Evolutionary conservation across 2,329 filamentous ascomycete genomes (phyloP).

Genomic region (Kalmusia sp.): DNA sequence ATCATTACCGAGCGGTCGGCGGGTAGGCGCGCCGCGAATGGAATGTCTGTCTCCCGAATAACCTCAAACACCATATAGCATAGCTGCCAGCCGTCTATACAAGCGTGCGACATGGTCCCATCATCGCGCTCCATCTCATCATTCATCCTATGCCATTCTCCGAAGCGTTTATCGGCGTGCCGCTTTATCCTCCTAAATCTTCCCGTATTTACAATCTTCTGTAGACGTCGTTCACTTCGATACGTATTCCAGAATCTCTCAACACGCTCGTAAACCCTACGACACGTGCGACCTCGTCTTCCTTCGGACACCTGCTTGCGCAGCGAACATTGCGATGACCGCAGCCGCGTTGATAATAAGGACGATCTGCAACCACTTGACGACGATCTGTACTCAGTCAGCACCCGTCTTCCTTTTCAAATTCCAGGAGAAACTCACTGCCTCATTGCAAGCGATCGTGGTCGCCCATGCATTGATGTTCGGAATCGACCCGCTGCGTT

Average conservation of each 20-base stretch:
- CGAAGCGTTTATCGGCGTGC: too few relatives aligned
- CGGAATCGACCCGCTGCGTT: slow-evolving; percentile 14
- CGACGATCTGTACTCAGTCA: slow-evolving; percentile 20
- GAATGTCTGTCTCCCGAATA: not conserved
- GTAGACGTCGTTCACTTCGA: too few relatives aligned
- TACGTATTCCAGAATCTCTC: too few relatives aligned
- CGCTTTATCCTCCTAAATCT: not conserved
- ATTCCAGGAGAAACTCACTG: slow-evolving; percentile 23
- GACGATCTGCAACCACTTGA: slow-evolving; percentile 39
- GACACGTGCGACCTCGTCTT: slow-evolving; percentile 17
- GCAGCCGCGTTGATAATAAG: slow-evolving; percentile 26
- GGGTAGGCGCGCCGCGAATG: not conserved
- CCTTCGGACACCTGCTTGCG: slow-evolving; percentile 30
- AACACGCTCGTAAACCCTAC: not conserved
- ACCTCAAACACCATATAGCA: not conserved
- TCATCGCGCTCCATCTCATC: not conserved
- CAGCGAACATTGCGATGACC: slow-evolving; percentile 28
- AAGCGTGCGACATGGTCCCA: not conserved
- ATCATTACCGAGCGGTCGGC: not conserved
- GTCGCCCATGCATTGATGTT: slow-evolving; percentile 16
- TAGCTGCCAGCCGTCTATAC: not conserved
- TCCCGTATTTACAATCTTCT: not conserved
- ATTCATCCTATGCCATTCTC: not conserved
- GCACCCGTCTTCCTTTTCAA: not conserved
- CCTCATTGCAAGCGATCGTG: slow-evolving; percentile 31